phyloP scores from a whole-genome alignment of 2,329 filamentous ascomycete genomes.

The Ophiostoma himal-ulmi region DNA sequence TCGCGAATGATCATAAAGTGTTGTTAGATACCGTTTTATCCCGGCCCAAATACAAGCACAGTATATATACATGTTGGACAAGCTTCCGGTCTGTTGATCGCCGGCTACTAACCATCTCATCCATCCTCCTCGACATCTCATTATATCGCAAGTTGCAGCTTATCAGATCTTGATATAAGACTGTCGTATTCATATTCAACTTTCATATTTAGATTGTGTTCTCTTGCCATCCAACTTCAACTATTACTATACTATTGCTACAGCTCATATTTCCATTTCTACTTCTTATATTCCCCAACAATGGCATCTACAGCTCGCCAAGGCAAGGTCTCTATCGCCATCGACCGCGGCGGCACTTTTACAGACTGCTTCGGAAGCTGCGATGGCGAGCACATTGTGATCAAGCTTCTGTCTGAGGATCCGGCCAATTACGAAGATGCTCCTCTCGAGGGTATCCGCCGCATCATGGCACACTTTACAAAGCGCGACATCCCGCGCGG shows the following conservation, averaged over 20 bases:
- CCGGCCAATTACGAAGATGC: slow-evolving; percentile 87
- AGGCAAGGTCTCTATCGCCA: slow-evolving; percentile 50
- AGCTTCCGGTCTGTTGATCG: background rate
- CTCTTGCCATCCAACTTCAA: background rate
- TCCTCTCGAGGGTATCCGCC: slow-evolving; percentile 82
- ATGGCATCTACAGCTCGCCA: slow-evolving; percentile 17
- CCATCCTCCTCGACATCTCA: slow-evolving; percentile 1
- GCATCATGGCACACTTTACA: slow-evolving; percentile 74
- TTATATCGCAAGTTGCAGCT: background rate
- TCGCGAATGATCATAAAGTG: background rate
- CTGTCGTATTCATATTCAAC: background rate
- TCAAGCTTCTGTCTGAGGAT: slow-evolving; percentile 65
- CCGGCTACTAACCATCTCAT: background rate
- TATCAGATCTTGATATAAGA: background rate
- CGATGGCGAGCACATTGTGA: slow-evolving; percentile 36
- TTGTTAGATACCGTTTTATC: background rate
- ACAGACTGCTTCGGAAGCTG: slow-evolving; percentile 87
- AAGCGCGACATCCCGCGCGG: slow-evolving; percentile 71
- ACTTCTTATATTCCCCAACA: background rate
- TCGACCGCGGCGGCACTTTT: slow-evolving; percentile 79
- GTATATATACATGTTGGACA: background rate
- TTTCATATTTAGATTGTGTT: background rate
- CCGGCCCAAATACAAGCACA: background rate
- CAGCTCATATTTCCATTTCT: background rate
- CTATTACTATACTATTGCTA: background rate